A percentile compares a stretch with the other conserved stretches of the same genome.
Conservation (phyloP, 2,329 filamentous ascomycete species). For the Cladosporium phlei region DNA sequence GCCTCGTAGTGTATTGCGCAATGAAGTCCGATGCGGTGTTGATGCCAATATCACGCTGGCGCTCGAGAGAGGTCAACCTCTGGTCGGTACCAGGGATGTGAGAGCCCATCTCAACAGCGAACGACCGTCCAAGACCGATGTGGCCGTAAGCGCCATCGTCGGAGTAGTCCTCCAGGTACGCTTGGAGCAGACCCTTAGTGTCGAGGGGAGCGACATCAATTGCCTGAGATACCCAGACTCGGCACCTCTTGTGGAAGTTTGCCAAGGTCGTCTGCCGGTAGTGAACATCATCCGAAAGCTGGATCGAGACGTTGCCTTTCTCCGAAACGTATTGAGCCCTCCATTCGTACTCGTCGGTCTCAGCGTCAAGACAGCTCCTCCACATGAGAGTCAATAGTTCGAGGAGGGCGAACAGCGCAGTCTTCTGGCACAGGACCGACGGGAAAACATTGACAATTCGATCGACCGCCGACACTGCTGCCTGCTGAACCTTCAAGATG, state of each 20-base stretch:
- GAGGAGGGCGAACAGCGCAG: slow-evolving; percentile 84
- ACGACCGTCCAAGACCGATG: slow-evolving; percentile 85
- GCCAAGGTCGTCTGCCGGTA: slow-evolving; percentile 77
- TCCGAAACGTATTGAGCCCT: slow-evolving; percentile 73
- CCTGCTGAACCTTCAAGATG: slow-evolving; percentile 84
- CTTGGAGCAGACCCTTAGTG: slow-evolving; percentile 91
- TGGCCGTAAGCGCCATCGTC: slow-evolving; percentile 89
- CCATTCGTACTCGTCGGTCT: slow-evolving; percentile 90
- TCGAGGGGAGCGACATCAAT: slow-evolving; percentile 85
- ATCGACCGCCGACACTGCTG: slow-evolving; percentile 77
- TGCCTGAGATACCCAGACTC: slow-evolving; percentile 71
- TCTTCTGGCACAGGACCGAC: slow-evolving; percentile 82
- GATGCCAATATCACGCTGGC: slow-evolving; percentile 66
- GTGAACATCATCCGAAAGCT: slow-evolving; percentile 88
- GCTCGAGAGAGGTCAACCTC: slow-evolving; percentile 74
- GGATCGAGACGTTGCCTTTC: slow-evolving; percentile 72
- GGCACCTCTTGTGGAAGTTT: slow-evolving; percentile 70
- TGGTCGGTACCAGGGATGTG: slow-evolving; percentile 82
- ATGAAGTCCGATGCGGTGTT: slow-evolving; percentile 95
- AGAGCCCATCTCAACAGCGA: slow-evolving; percentile 88
- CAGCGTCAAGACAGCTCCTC: slow-evolving; percentile 87
- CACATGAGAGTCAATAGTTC: slow-evolving; percentile 93
- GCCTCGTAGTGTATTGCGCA: slow-evolving; percentile 92
- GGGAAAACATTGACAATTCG: slow-evolving; percentile 80
- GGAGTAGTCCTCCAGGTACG: slow-evolving; percentile 90